These are phyloP conservation scores for Puccinia novopanici DNA, from an alignment of 1,284 basidiomycete genomes.

Conservation along the genomic window DNA sequence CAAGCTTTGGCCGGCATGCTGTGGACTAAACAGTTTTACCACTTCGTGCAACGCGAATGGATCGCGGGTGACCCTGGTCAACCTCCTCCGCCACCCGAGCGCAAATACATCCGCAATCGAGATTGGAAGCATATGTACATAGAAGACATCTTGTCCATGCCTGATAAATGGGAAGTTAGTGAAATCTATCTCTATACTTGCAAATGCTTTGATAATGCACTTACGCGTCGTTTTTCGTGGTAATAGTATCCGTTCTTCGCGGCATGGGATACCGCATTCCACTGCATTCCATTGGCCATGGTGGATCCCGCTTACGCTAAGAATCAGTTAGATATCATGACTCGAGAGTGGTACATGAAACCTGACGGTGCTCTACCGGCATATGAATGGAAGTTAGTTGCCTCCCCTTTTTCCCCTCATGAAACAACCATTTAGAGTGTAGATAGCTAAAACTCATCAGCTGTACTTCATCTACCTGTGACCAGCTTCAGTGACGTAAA, in stretches of 20 bases:
- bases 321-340: conserved; percentile 92
- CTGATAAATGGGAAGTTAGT: conserved; percentile 99
- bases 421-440: background rate
- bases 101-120: conserved; percentile 83
- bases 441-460: conserved; percentile 55
- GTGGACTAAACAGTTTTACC: conserved; percentile 95
- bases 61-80: conserved; percentile 90
- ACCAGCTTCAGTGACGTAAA: conserved; percentile 58
- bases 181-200: conserved; percentile 59
- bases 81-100: conserved; percentile 85
- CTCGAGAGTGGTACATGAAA: conserved; percentile 96
- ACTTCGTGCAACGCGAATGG: conserved; percentile 95
- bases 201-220: background rate
- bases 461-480: background rate
- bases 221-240: background rate
- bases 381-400: conserved; percentile 96
- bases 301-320: conserved; percentile 94
- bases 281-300: conserved; percentile 93
- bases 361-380: conserved; percentile 97
- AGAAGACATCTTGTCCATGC: conserved; percentile 95
- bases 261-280: conserved; percentile 91
- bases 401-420: background rate
- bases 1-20: conserved; percentile 98
- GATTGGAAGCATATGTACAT: conserved; percentile 94
- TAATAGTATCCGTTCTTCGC: conserved; percentile 55